Conservation (phyloP, 805 yeast species). For the Cyberlindnera nakhonratchasimensis region DNA sequence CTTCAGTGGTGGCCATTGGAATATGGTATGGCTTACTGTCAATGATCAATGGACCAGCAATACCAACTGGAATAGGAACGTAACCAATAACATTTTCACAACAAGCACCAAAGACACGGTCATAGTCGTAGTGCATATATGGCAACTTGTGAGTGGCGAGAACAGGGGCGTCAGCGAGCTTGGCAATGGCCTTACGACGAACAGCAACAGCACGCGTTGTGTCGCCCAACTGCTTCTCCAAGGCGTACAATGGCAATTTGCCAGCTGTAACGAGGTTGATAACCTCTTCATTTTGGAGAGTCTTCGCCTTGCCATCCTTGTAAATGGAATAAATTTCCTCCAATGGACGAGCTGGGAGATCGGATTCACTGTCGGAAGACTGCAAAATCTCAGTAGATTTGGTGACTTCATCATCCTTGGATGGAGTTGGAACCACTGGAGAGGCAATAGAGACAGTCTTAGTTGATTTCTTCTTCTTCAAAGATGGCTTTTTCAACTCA, state of each 20-base stretch:
- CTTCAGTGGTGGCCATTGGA: conserved; percentile 99
- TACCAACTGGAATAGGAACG: conserved; percentile 95
- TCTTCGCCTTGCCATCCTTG: conserved; percentile 68
- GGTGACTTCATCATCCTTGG: conserved; percentile 16
- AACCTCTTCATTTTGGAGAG: conserved; percentile 70
- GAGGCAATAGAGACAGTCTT: conserved; percentile 34
- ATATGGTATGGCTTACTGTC: conserved; percentile 87
- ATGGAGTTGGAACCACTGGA: conserved; percentile 9
- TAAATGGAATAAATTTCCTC: conserved; percentile 61
- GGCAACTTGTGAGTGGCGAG: conserved; percentile 73
- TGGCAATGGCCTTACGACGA: conserved; percentile 90
- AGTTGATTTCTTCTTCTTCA: conserved; percentile 28
- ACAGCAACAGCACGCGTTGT: conserved; percentile 89
- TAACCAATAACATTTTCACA: conserved; percentile 98
- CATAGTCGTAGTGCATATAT: conserved; percentile 80
- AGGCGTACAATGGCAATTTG: conserved; percentile 85
- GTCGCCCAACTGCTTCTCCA: conserved; percentile 88
- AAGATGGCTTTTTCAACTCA: conserved; percentile 30
- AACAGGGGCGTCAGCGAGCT: conserved; percentile 76
- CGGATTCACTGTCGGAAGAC: conserved; percentile 36
- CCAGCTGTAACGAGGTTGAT: conserved; percentile 66
- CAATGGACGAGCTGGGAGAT: conserved; percentile 43
- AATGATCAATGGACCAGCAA: conserved; percentile 93
- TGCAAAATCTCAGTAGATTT: conserved; percentile 28
- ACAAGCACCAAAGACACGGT: conserved; percentile 96